Conservation (phyloP, 1,139 yeast genomes). For the Pichia sp. region DNA sequence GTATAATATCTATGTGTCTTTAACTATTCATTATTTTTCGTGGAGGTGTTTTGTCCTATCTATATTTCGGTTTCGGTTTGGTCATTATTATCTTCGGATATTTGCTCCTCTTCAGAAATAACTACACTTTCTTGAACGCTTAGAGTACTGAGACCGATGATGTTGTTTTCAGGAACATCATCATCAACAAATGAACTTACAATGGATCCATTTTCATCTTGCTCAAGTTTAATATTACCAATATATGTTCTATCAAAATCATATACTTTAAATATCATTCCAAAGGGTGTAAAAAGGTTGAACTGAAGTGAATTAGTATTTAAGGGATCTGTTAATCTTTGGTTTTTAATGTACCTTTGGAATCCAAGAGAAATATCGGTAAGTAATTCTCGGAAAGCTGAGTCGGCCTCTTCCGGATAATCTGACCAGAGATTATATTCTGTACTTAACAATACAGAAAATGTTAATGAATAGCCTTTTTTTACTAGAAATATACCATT, state of each 20-base stretch:
- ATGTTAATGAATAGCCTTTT: background rate
- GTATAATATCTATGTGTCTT: background rate
- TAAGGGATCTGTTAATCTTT: constrained; percentile 1
- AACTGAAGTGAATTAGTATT: background rate
- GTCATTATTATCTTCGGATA: background rate
- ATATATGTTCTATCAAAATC: constrained; percentile 17
- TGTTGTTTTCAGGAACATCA: background rate
- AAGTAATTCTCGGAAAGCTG: constrained; percentile 4
- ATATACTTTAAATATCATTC: constrained; percentile 15
- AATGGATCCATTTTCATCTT: constrained; percentile 13
- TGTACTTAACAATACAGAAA: constrained; percentile 4
- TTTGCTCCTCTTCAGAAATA: background rate
- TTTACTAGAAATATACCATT: constrained; percentile 7
- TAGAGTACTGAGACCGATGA: background rate
- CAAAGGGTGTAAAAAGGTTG: constrained; percentile 7
- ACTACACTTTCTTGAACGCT: background rate
- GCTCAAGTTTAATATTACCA: constrained; percentile 17
- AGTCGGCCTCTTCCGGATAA: background rate
- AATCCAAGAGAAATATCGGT: constrained; percentile 19
- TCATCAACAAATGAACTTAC: constrained; percentile 11
- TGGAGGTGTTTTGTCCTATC: background rate
- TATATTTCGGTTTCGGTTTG: background rate
- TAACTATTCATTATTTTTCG: background rate
- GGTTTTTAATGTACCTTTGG: constrained; percentile 6
- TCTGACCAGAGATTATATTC: constrained; percentile 3